Percentiles rank a stretch among this genome's conserved stretches.
These are phyloP conservation scores for Gaillardinia entomophila DNA, from an alignment of 805 yeast species.

Conservation along the genomic window DNA sequence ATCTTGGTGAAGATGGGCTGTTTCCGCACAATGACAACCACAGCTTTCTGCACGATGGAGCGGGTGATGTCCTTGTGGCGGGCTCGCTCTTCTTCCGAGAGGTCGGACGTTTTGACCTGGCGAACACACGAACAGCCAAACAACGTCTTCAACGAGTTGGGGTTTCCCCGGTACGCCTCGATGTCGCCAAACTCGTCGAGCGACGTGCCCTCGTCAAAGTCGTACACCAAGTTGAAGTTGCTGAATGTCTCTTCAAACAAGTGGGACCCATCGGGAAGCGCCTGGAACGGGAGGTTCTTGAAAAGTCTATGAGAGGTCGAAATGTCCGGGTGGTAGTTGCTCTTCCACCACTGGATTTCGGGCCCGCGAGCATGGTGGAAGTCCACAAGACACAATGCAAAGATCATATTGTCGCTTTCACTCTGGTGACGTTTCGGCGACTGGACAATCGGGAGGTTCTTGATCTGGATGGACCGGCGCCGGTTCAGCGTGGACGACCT, in stretches of 20 bases:
- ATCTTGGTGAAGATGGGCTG: slow-evolving; percentile 86
- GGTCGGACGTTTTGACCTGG: slow-evolving; percentile 62
- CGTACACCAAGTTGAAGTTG: slow-evolving; percentile 77
- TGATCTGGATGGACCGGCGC: slow-evolving; percentile 26
- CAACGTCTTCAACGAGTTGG: slow-evolving; percentile 51
- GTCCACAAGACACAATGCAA: slow-evolving; percentile 86
- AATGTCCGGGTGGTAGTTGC: slow-evolving; percentile 38
- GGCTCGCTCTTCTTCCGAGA: slow-evolving; percentile 39
- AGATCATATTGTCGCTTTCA: slow-evolving; percentile 43
- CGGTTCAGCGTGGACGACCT: not conserved
- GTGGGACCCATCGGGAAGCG: slow-evolving; percentile 94
- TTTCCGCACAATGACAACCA: slow-evolving; percentile 71
- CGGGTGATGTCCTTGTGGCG: slow-evolving; percentile 66
- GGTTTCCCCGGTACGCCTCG: slow-evolving; percentile 31
- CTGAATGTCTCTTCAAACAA: slow-evolving; percentile 90
- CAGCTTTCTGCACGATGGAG: slow-evolving; percentile 84
- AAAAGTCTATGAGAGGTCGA: slow-evolving; percentile 44
- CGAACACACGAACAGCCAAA: slow-evolving; percentile 94
- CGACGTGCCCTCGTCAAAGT: slow-evolving; percentile 42
- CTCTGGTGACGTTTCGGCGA: slow-evolving; percentile 7
- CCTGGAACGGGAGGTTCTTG: slow-evolving; percentile 90
- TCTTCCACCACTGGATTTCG: slow-evolving; percentile 83
- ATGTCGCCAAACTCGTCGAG: slow-evolving; percentile 39
- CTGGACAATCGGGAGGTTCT: slow-evolving; percentile 28
- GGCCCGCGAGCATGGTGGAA: slow-evolving; percentile 93